These are phyloP conservation scores for Ceratocystis destructans DNA, from an alignment of 2,329 filamentous ascomycete genomes.

Conservation along the genomic window DNA sequence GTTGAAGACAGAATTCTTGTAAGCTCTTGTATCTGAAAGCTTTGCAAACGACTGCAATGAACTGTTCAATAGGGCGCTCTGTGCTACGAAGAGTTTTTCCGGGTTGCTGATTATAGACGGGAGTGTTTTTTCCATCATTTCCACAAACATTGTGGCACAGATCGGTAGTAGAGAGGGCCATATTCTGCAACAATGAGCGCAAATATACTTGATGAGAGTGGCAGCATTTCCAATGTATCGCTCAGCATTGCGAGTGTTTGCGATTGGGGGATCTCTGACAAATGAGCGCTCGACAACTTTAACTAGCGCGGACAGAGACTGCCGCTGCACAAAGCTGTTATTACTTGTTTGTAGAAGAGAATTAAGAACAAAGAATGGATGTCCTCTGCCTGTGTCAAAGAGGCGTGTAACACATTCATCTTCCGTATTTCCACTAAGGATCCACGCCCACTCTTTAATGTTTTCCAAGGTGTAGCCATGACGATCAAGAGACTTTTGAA, in stretches of 20 bases:
- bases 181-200: constrained; percentile 20
- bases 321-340: constrained; percentile 9
- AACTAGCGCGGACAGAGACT: constrained; percentile 10
- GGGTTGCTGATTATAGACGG: constrained; percentile 18
- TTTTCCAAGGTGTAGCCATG: constrained; percentile 5
- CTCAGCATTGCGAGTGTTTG: neutral
- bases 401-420: constrained; percentile 14
- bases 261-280: constrained; percentile 1
- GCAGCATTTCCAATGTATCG: constrained; percentile 7
- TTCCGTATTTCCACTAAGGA: constrained; percentile 13
- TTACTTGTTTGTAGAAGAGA: constrained; percentile 11
- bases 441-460: constrained; percentile 13
- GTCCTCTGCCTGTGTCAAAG: neutral
- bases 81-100: constrained; percentile 21
- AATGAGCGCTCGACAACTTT: constrained; percentile 4
- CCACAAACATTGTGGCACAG: constrained; percentile 24
- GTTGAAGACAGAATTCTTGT: constrained; percentile 32
- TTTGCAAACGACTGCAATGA: constrained; percentile 26
- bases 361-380: constrained; percentile 14
- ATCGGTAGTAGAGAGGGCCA: constrained; percentile 24
- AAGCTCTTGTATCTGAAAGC: constrained; percentile 25
- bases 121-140: constrained; percentile 24
- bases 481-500: neutral
- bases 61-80: constrained; percentile 28
- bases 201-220: constrained; percentile 12